phyloP scores from a whole-genome alignment of 208 protist species.

The Crithidia fasciculata region DNA sequence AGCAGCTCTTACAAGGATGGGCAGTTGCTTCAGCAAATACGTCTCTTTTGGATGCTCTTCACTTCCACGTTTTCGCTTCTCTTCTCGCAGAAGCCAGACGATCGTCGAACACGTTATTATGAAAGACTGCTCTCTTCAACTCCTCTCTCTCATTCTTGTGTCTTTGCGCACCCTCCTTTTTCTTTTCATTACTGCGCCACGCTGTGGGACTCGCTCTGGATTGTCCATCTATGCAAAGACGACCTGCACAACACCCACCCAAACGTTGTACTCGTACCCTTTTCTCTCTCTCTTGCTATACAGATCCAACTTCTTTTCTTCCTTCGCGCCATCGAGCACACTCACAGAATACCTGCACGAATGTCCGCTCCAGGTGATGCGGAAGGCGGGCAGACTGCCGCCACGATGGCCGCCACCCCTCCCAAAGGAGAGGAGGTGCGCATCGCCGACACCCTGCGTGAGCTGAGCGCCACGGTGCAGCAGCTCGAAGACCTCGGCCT shows the following conservation, averaged over 20 bases:
- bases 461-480: conserved; percentile 42
- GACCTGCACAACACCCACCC: conserved; percentile 6
- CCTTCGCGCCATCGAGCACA: not conserved
- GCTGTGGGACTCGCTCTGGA: too few relatives aligned
- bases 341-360: conserved; percentile 5
- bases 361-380: not conserved
- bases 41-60: not conserved
- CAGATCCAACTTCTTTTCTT: too few relatives aligned
- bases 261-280: not conserved
- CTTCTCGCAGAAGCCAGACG: too few relatives aligned
- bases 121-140: too few relatives aligned
- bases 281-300: too few relatives aligned
- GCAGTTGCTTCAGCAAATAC: not conserved
- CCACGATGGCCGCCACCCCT: not conserved
- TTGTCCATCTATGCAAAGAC: too few relatives aligned
- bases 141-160: not conserved
- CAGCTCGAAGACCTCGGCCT: conserved; percentile 62
- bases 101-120: too few relatives aligned
- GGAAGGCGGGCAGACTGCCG: not conserved
- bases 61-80: not conserved
- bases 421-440: conserved; percentile 9
- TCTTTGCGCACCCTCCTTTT: conserved; percentile 10
- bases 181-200: not conserved
- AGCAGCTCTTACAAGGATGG: too few relatives aligned
- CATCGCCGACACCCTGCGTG: conserved; percentile 41